phyloP scores from a whole-genome alignment of 805 yeast genomes.

The Brettanomyces bruxellensis region DNA sequence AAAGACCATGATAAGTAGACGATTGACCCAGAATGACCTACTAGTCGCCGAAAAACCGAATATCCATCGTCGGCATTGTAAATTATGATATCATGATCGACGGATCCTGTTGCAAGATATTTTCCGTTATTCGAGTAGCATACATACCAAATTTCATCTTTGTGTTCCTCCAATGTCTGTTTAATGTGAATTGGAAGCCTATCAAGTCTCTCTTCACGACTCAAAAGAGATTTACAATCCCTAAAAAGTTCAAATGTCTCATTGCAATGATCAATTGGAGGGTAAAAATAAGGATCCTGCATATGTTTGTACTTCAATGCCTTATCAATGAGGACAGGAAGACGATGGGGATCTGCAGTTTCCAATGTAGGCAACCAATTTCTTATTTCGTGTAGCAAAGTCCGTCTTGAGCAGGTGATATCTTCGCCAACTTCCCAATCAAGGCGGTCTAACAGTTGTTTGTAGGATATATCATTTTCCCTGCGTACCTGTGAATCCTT shows the following conservation, averaged over 20 bases:
- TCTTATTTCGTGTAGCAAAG: conserved; percentile 34
- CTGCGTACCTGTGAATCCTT: background rate
- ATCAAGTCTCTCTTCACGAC: conserved; percentile 5
- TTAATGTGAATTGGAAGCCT: conserved; percentile 36
- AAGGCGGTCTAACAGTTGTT: background rate
- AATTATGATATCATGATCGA: conserved; percentile 53
- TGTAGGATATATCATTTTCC: too few species aligned
- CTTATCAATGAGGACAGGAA: conserved; percentile 42
- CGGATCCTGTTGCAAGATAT: conserved; percentile 67
- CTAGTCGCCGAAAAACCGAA: conserved; percentile 27
- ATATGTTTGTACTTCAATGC: conserved; percentile 38
- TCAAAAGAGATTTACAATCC: conserved; percentile 16
- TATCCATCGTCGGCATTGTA: conserved; percentile 53
- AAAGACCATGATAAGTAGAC: conserved; percentile 71
- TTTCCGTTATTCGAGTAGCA: conserved; percentile 72
- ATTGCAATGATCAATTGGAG: background rate
- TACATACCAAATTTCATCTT: conserved; percentile 78
- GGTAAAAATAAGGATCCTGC: conserved; percentile 15
- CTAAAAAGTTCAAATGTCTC: conserved; percentile 6
- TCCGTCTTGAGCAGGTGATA: conserved; percentile 26
- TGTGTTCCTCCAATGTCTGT: conserved; percentile 42
- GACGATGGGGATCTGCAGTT: conserved; percentile 39
- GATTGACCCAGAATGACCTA: conserved; percentile 44
- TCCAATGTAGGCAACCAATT: conserved; percentile 38
- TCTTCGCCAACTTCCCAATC: background rate